These are phyloP conservation scores for Fusarium sp. DNA, from an alignment of 2,329 filamentous ascomycete species.

Conservation along the genomic window DNA sequence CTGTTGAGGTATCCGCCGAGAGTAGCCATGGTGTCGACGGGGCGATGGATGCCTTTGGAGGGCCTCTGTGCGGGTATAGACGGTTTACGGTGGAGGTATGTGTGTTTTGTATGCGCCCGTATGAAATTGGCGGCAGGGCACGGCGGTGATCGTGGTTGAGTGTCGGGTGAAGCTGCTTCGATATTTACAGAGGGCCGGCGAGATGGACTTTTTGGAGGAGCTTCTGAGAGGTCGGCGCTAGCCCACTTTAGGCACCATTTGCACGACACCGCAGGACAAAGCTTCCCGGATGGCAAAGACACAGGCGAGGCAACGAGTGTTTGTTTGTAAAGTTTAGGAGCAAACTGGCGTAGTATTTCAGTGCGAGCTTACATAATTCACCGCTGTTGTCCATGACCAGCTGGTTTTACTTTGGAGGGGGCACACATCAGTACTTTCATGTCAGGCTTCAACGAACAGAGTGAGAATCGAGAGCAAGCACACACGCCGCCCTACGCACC, in stretches of 20 bases:
- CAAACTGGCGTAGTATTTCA: not conserved
- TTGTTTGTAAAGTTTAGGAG: not conserved
- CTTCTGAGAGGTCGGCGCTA: slow-evolving; percentile 33
- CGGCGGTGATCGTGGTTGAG: not conserved
- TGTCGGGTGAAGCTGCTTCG: slow-evolving; percentile 19
- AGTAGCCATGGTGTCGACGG: slow-evolving; percentile 53
- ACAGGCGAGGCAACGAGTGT: not conserved
- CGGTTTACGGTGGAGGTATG: not conserved
- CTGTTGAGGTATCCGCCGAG: slow-evolving; percentile 61
- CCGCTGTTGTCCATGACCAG: not conserved
- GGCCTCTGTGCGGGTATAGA: not conserved
- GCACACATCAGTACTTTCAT: not conserved
- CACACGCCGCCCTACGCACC: not conserved
- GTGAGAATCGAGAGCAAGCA: not conserved
- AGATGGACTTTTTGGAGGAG: slow-evolving; percentile 44
- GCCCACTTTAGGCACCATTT: slow-evolving; percentile 27
- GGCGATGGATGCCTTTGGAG: slow-evolving; percentile 1
- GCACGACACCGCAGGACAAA: slow-evolving; percentile 5
- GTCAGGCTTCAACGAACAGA: not conserved
- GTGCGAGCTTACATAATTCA: not conserved
- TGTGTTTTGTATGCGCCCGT: not conserved
- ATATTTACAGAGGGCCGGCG: slow-evolving; percentile 22
- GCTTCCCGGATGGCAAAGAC: not conserved
- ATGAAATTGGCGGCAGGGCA: not conserved
- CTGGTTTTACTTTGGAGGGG: not conserved